Conservation (phyloP, 495 filamentous ascomycete genomes). For the Neurospora sp. region DNA sequence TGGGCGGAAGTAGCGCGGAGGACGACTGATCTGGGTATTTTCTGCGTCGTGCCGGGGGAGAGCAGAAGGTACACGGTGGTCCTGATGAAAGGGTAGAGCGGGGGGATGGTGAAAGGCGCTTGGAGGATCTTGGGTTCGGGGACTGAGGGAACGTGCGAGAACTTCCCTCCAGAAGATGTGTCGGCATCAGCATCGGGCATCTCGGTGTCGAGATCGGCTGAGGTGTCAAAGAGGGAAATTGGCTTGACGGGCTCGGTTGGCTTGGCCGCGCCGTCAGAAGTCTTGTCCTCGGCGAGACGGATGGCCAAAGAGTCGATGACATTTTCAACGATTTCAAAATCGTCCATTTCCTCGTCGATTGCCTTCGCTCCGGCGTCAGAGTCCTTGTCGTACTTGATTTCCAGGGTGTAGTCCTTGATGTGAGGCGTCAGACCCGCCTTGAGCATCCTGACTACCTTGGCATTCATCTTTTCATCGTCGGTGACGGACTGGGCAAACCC, state of each 20-base stretch:
- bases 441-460: conserved; percentile 60
- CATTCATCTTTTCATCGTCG: conserved; percentile 47
- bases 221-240: conserved; percentile 49
- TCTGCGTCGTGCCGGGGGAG: conserved; percentile 34
- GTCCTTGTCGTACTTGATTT: conserved; percentile 45
- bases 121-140: conserved; percentile 47
- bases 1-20: conserved; percentile 44
- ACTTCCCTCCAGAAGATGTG: conserved; percentile 22
- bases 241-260: conserved; percentile 19
- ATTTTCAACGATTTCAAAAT: conserved; percentile 48
- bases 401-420: conserved; percentile 47
- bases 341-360: conserved; percentile 17
- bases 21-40: conserved; percentile 43
- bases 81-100: conserved; percentile 54
- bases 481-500: conserved; percentile 56
- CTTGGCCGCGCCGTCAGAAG: background rate
- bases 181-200: conserved; percentile 20
- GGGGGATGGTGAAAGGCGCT: conserved; percentile 49
- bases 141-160: conserved; percentile 39
- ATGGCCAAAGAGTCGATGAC: conserved; percentile 34
- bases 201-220: conserved; percentile 29
- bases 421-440: conserved; percentile 57
- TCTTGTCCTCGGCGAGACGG: conserved; percentile 9
- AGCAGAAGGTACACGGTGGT: conserved; percentile 55
- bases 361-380: background rate